Conservation (phyloP, 306 rosid species). For the Prunus mira region DNA sequence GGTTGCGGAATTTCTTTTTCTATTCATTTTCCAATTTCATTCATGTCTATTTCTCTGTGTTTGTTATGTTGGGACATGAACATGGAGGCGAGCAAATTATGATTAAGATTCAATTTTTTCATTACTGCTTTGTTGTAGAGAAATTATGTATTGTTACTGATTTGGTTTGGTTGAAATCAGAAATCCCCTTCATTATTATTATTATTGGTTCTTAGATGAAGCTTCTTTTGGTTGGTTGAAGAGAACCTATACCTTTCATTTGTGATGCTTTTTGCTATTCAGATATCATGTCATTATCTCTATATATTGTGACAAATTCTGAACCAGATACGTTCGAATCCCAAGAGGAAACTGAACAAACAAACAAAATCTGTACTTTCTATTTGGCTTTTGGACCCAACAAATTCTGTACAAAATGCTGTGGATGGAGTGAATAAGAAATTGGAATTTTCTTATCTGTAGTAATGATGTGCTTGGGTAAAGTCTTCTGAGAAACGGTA, state of each 20-base stretch:
- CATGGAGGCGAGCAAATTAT: constrained; percentile 55
- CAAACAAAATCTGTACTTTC: too few species aligned
- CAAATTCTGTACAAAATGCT: too few species aligned
- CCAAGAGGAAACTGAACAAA: too few species aligned
- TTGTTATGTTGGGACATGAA: constrained; percentile 50
- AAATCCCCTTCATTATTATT: constrained; percentile 33
- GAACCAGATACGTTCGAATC: too few species aligned
- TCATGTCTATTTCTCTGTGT: constrained; percentile 49
- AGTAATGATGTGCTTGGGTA: too few species aligned
- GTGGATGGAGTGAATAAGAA: too few species aligned
- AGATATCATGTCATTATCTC: too few species aligned
- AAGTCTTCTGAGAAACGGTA: too few species aligned
- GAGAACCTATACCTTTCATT: background rate
- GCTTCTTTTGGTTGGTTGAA: too few species aligned
- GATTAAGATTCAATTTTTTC: constrained; percentile 36
- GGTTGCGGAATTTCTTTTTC: constrained; percentile 43
- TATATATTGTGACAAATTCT: too few species aligned
- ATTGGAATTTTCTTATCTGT: too few species aligned
- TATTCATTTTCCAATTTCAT: constrained; percentile 32
- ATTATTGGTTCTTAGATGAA: background rate
- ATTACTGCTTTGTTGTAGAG: constrained; percentile 30
- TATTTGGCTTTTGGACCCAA: too few species aligned
- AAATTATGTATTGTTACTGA: constrained; percentile 45
- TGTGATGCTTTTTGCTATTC: background rate
- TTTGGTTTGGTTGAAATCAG: constrained; percentile 55